Evolutionary conservation across 192 early-diverging fungal species (phyloP).

Genomic region (Tieghemiomyces parasiticus): DNA sequence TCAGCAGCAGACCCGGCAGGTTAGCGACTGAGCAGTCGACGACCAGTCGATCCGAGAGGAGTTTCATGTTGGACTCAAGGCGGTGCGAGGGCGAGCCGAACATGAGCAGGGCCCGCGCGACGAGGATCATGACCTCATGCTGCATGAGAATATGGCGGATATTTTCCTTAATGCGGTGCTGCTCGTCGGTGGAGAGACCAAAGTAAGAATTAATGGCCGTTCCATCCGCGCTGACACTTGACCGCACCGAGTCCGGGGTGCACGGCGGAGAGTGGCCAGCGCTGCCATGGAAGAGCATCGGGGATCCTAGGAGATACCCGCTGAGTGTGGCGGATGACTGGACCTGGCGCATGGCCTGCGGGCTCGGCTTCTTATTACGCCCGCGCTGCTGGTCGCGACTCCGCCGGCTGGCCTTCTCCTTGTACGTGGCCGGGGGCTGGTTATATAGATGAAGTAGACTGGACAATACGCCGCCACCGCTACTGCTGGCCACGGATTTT

Average conservation of each 20-base stretch:
- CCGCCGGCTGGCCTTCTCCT: not conserved
- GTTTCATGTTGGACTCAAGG: conserved; percentile 44
- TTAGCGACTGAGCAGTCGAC: conserved; percentile 49
- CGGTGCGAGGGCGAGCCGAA: conserved; percentile 55
- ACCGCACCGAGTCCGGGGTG: not conserved
- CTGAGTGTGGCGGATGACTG: conserved; percentile 5
- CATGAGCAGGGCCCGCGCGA: conserved; percentile 46
- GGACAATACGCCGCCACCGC: not conserved
- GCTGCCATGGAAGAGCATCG: conserved; percentile 2
- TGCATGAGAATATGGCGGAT: conserved; percentile 52
- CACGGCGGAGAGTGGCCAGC: not conserved
- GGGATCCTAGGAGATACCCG: conserved; percentile 4
- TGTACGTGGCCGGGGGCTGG: not conserved
- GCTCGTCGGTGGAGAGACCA: not conserved
- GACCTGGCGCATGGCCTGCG: not conserved
- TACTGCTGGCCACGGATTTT: not conserved
- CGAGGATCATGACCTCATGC: conserved; percentile 44
- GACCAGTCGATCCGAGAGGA: conserved; percentile 41
- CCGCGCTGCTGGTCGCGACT: not conserved
- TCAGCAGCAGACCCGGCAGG: conserved; percentile 55
- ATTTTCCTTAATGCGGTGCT: conserved; percentile 14
- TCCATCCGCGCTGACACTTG: conserved; percentile 9
- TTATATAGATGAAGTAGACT: conserved; percentile 5
- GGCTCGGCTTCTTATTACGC: not conserved
- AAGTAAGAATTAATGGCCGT: not conserved